Evolutionary conservation across 2,329 filamentous ascomycete genomes (phyloP).

Genomic region (Colletotrichum spinosum): DNA sequence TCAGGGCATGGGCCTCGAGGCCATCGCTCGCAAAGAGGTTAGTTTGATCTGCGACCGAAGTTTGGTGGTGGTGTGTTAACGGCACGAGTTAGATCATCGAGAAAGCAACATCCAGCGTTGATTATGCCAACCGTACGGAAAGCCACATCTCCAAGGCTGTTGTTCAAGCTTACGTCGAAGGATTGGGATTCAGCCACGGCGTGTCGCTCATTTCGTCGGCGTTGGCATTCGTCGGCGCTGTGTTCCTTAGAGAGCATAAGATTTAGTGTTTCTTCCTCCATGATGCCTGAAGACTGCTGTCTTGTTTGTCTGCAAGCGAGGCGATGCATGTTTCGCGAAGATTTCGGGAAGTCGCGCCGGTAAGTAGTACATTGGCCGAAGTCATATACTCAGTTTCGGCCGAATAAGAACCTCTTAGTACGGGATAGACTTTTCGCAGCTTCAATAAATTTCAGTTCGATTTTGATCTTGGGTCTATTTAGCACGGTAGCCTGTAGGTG

Average conservation of each 20-base stretch:
- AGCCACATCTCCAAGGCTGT: conserved; percentile 44
- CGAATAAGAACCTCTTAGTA: too few species aligned
- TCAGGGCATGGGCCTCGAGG: conserved; percentile 31
- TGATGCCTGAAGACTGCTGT: too few species aligned
- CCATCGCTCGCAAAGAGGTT: conserved; percentile 32
- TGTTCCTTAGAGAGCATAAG: conserved; percentile 43
- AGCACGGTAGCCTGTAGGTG: too few species aligned
- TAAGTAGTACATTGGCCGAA: too few species aligned
- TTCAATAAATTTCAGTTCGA: too few species aligned
- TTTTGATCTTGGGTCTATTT: too few species aligned
- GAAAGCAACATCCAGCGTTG: conserved; percentile 47
- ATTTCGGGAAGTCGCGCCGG: too few species aligned
- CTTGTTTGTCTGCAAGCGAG: too few species aligned
- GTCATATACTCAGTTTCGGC: too few species aligned
- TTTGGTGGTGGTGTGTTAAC: background rate
- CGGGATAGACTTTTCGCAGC: too few species aligned
- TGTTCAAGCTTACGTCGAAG: conserved; percentile 48
- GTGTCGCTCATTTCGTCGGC: conserved; percentile 46
- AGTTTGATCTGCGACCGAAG: background rate
- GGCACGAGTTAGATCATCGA: conserved; percentile 44
- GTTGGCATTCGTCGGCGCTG: conserved; percentile 41
- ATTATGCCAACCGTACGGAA: conserved; percentile 44
- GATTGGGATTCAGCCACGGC: conserved; percentile 48
- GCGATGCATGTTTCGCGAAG: too few species aligned
- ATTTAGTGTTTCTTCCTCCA: too few species aligned